phyloP scores from a whole-genome alignment of 2,329 filamentous ascomycete genomes.

The Sporothrix curviconia region DNA sequence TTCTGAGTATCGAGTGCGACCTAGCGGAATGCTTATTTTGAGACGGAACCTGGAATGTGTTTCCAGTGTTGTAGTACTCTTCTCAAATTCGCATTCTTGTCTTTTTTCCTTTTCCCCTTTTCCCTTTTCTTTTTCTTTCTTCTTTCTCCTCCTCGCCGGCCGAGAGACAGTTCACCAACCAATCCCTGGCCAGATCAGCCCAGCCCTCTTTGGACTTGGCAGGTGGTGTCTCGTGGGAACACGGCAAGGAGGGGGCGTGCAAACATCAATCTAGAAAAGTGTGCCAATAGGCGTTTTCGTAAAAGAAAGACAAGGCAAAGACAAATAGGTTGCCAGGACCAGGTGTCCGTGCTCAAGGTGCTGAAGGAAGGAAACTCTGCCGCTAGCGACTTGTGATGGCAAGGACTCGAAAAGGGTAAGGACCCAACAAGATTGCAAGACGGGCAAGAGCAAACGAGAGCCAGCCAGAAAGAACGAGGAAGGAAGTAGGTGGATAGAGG shows the following conservation, averaged over 20 bases:
- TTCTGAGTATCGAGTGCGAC: slow-evolving; percentile 1
- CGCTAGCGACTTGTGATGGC: too few species aligned
- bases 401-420: not conserved
- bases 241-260: not conserved
- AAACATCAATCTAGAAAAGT: not conserved
- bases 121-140: not conserved
- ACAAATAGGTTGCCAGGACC: too few species aligned
- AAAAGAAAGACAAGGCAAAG: not conserved
- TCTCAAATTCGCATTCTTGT: too few species aligned
- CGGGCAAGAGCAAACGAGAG: not conserved
- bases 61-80: not conserved
- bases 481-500: not conserved
- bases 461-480: not conserved
- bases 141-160: not conserved
- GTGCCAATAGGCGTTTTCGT: not conserved
- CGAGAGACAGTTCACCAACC: not conserved
- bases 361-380: not conserved
- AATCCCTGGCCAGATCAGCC: not conserved
- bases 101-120: not conserved
- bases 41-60: not conserved
- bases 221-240: not conserved
- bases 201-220: not conserved
- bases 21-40: not conserved
- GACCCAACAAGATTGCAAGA: not conserved
- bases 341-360: too few species aligned